A percentile compares a stretch with the other conserved stretches of the same genome.
These are phyloP conservation scores for Bauhinia variegata DNA, from an alignment of 306 rosid genomes.

Conservation along the genomic window DNA sequence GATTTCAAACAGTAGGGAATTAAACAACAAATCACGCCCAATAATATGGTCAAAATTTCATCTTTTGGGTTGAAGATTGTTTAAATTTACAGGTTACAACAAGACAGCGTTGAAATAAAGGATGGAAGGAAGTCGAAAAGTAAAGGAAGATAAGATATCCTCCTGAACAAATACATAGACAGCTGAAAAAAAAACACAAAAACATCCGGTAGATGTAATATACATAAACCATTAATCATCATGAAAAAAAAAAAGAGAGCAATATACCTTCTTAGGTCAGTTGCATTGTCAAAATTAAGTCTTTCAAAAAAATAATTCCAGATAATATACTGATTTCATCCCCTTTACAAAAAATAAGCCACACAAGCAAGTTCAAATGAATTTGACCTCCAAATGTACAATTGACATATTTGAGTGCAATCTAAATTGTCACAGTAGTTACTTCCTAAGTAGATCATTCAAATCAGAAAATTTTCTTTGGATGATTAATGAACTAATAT, in stretches of 20 bases:
- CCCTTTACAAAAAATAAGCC: neutral
- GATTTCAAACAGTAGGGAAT: neutral
- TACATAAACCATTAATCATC: no score
- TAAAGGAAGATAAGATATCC: no score
- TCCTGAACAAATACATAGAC: no score
- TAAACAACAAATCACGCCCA: neutral
- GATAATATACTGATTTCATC: no score
- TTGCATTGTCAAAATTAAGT: no score
- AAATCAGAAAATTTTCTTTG: neutral
- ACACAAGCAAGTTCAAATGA: neutral
- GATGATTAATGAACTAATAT: neutral
- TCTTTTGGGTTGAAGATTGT: neutral
- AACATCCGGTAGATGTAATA: no score
- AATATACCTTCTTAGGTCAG: no score
- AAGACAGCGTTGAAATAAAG: neutral
- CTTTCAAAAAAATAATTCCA: no score
- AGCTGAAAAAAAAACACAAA: no score
- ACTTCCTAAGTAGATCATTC: no score
- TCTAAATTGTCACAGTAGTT: neutral
- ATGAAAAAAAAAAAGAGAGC: no score
- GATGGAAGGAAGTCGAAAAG: no score
- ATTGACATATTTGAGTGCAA: neutral
- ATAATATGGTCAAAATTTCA: neutral
- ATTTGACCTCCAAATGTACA: neutral
- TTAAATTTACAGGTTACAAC: neutral